These are phyloP conservation scores for Hysterangium stoloniferum DNA, from an alignment of 768 basidiomycete genomes.

Conservation along the genomic window DNA sequence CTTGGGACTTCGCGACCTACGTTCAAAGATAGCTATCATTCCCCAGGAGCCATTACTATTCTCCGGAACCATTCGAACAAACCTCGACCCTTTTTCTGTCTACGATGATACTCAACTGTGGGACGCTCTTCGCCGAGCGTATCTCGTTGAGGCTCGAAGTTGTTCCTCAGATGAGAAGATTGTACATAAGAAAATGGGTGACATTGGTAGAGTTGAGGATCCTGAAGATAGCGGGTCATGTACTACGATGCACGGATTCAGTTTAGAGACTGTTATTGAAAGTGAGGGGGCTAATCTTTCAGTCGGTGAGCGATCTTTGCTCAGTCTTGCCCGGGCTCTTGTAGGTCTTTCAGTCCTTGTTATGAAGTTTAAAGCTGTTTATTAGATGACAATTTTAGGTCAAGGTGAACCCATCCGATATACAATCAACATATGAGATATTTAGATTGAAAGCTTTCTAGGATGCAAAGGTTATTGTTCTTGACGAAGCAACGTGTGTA, in stretches of 20 bases:
- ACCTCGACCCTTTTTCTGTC: constrained; percentile 50
- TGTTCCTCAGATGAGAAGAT: constrained; percentile 23
- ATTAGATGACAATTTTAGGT: constrained; percentile 17
- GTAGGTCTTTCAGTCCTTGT: constrained; percentile 32
- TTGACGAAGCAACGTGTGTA: constrained; percentile 33
- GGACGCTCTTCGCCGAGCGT: constrained; percentile 66
- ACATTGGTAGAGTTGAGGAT: constrained; percentile 28
- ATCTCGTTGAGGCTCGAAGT: constrained; percentile 30
- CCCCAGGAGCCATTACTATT: constrained; percentile 47
- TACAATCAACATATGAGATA: background rate
- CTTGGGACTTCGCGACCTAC: constrained; percentile 59
- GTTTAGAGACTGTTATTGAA: constrained; percentile 43
- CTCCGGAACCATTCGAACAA: constrained; percentile 38
- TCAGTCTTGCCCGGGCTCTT: constrained; percentile 46
- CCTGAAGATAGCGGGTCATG: constrained; percentile 14
- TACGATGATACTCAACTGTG: constrained; percentile 60
- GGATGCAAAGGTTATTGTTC: constrained; percentile 29
- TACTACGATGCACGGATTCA: constrained; percentile 30
- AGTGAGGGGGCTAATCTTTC: constrained; percentile 46
- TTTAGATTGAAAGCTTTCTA: constrained; percentile 26
- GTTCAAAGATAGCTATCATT: constrained; percentile 47
- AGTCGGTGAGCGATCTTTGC: constrained; percentile 39
- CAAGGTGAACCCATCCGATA: constrained; percentile 22
- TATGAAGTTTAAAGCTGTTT: constrained; percentile 33
- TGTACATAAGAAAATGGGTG: constrained; percentile 27